Evolutionary conservation across 208 protist species (phyloP).

Genomic region (Trypanosoma scelopori): DNA sequence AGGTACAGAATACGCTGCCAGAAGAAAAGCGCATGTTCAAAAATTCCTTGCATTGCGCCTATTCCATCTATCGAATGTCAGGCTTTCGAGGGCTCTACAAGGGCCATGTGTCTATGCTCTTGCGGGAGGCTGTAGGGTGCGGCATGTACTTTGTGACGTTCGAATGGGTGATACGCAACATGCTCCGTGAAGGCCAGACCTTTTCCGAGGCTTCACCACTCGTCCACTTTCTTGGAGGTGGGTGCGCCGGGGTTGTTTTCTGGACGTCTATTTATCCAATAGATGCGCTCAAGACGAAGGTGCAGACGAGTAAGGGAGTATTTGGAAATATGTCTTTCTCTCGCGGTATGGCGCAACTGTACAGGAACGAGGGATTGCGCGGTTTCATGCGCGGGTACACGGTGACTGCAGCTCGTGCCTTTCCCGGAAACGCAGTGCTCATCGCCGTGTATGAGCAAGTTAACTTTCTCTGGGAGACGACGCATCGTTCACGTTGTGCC

Average conservation of each 20-base stretch:
- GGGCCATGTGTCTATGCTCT: conserved; percentile 86
- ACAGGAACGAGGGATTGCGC: conserved; percentile 79
- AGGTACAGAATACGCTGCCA: conserved; percentile 90
- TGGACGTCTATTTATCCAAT: conserved; percentile 91
- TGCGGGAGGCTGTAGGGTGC: conserved; percentile 86
- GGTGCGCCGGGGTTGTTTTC: conserved; percentile 86
- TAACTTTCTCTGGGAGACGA: conserved; percentile 55
- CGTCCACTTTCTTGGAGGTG: conserved; percentile 82
- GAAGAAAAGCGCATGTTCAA: conserved; percentile 68
- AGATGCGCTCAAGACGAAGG: conserved; percentile 90
- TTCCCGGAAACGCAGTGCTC: conserved; percentile 90
- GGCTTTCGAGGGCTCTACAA: conserved; percentile 82
- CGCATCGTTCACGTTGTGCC: conserved; percentile 6
- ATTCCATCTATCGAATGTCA: conserved; percentile 51
- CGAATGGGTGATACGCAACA: conserved; percentile 71
- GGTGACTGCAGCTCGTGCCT: conserved; percentile 85
- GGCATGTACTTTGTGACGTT: conserved; percentile 86
- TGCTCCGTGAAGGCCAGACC: conserved; percentile 55
- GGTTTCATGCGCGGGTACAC: conserved; percentile 86
- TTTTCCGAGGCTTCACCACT: conserved; percentile 77
- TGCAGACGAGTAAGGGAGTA: conserved; percentile 86
- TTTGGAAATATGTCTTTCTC: conserved; percentile 76
- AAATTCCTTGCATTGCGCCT: conserved; percentile 79
- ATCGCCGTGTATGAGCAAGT: conserved; percentile 91
- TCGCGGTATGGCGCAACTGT: conserved; percentile 70